Percentiles rank a stretch among this genome's conserved stretches.
Evolutionary conservation across 2,329 filamentous ascomycete genomes (phyloP).

Genomic region (Taxawa tesnikishii): DNA sequence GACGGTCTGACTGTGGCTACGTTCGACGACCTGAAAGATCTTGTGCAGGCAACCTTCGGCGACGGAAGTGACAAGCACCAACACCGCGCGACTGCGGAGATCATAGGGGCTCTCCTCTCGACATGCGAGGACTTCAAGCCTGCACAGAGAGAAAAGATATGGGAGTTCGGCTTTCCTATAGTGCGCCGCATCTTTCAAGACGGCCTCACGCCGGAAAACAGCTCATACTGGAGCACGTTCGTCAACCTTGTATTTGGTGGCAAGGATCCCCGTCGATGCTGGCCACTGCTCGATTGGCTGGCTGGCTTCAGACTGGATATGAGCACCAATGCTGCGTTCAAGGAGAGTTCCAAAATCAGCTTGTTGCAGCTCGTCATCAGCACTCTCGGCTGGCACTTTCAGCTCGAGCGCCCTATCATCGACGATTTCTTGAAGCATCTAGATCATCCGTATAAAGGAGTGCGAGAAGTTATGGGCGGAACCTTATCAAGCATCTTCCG

Average conservation of each 20-base stretch:
- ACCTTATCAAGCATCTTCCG: constrained; percentile 82
- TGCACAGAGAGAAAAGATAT: constrained; percentile 62
- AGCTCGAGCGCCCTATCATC: constrained; percentile 73
- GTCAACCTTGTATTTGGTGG: constrained; percentile 78
- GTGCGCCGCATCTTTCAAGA: constrained; percentile 80
- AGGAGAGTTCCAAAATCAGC: constrained; percentile 93
- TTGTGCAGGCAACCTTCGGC: constrained; percentile 66
- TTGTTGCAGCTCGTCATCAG: constrained; percentile 78
- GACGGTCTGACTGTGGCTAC: constrained; percentile 64
- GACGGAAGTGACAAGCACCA: constrained; percentile 97
- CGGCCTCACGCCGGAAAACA: constrained; percentile 85
- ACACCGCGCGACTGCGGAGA: constrained; percentile 89
- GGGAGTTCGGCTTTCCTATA: constrained; percentile 84
- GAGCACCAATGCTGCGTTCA: constrained; percentile 92
- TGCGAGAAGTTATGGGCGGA: constrained; percentile 85
- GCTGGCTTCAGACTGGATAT: constrained; percentile 84
- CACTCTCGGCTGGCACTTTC: constrained; percentile 93
- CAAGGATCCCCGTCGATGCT: constrained; percentile 77
- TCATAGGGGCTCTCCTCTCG: constrained; percentile 72
- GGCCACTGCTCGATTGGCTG: constrained; percentile 74
- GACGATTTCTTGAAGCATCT: constrained; percentile 83
- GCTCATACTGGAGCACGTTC: constrained; percentile 89
- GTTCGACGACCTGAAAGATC: constrained; percentile 77
- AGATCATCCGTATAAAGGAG: constrained; percentile 95
- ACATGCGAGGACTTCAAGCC: constrained; percentile 68